Evolutionary conservation across 2,329 filamentous ascomycete genomes (phyloP).

Genomic region (Esteya vermicola): DNA sequence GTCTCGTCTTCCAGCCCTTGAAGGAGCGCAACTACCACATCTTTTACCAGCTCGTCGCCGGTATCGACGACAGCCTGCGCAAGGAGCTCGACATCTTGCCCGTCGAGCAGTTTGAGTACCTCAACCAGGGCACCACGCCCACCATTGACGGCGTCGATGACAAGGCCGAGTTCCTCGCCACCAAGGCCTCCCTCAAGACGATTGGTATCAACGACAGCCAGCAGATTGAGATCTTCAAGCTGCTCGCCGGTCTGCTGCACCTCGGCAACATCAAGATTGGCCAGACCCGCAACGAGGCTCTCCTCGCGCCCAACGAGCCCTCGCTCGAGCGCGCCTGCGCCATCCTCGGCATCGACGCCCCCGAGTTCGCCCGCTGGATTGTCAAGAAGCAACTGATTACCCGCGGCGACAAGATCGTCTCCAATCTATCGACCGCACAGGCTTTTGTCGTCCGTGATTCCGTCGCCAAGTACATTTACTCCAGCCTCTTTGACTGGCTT

Average conservation of each 20-base stretch:
- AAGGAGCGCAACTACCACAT: slow-evolving; percentile 99
- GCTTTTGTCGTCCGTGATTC: slow-evolving; percentile 91
- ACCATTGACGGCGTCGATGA: slow-evolving; percentile 91
- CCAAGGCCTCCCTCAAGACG: slow-evolving; percentile 70
- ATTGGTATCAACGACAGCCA: slow-evolving; percentile 67
- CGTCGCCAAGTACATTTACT: slow-evolving; percentile 97
- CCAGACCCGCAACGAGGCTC: slow-evolving; percentile 76
- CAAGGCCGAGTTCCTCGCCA: slow-evolving; percentile 82
- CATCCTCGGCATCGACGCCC: slow-evolving; percentile 74
- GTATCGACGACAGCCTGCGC: slow-evolving; percentile 71
- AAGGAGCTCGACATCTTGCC: slow-evolving; percentile 66
- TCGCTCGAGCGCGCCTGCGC: slow-evolving; percentile 67
- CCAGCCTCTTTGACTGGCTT: slow-evolving; percentile 95
- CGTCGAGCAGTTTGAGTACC: slow-evolving; percentile 84
- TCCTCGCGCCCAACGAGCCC: slow-evolving; percentile 66
- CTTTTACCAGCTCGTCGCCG: slow-evolving; percentile 93
- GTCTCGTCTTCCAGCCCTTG: slow-evolving; percentile 90
- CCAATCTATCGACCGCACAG: slow-evolving; percentile 85
- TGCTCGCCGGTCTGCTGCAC: slow-evolving; percentile 83
- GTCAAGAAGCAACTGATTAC: slow-evolving; percentile 98
- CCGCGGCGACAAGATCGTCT: slow-evolving; percentile 92
- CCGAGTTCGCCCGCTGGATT: slow-evolving; percentile 91
- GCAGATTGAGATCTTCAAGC: slow-evolving; percentile 75
- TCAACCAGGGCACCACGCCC: slow-evolving; percentile 88
- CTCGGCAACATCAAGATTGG: slow-evolving; percentile 95